Percentiles rank a stretch among this genome's conserved stretches.
Evolutionary conservation across 768 basidiomycete genomes (phyloP).

Genomic region (Tricholoma bakamatsutake): DNA sequence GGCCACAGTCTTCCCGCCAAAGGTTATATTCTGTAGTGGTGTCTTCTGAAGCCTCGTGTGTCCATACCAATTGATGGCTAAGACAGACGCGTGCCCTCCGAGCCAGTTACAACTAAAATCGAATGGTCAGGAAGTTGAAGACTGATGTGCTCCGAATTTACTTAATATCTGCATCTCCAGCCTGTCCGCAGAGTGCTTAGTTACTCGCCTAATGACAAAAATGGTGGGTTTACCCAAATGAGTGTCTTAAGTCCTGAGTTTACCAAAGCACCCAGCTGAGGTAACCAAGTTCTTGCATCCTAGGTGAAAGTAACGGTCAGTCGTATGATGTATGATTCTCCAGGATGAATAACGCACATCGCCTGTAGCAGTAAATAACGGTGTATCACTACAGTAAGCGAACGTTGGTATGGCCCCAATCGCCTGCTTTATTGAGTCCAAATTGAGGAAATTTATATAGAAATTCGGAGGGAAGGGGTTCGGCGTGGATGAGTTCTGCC

Average conservation of each 20-base stretch:
- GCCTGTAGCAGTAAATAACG: slow-evolving; percentile 45
- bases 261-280: slow-evolving; percentile 41
- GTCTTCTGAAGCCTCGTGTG: slow-evolving; percentile 30
- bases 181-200: slow-evolving; percentile 16
- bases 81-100: slow-evolving; percentile 34
- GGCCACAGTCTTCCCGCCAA: slow-evolving; percentile 45
- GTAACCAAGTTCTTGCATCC: slow-evolving; percentile 52
- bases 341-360: slow-evolving; percentile 35
- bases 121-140: background rate
- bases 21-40: slow-evolving; percentile 49
- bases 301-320: slow-evolving; percentile 11
- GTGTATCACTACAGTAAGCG: slow-evolving; percentile 40
- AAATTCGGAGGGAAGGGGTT: slow-evolving; percentile 48
- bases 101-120: slow-evolving; percentile 37
- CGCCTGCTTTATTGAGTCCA: slow-evolving; percentile 31
- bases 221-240: slow-evolving; percentile 35
- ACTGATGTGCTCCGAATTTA: slow-evolving; percentile 13
- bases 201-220: slow-evolving; percentile 26
- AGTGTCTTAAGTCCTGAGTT: slow-evolving; percentile 37
- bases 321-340: background rate
- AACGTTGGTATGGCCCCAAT: slow-evolving; percentile 53
- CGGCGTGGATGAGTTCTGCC: slow-evolving; percentile 44
- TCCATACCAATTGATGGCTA: slow-evolving; percentile 43
- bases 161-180: slow-evolving; percentile 44
- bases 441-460: slow-evolving; percentile 41